Percentiles rank a stretch among this genome's conserved stretches.
Conservation (phyloP, 2,329 filamentous ascomycete genomes). For the Pseudopithomyces chartarum region DNA sequence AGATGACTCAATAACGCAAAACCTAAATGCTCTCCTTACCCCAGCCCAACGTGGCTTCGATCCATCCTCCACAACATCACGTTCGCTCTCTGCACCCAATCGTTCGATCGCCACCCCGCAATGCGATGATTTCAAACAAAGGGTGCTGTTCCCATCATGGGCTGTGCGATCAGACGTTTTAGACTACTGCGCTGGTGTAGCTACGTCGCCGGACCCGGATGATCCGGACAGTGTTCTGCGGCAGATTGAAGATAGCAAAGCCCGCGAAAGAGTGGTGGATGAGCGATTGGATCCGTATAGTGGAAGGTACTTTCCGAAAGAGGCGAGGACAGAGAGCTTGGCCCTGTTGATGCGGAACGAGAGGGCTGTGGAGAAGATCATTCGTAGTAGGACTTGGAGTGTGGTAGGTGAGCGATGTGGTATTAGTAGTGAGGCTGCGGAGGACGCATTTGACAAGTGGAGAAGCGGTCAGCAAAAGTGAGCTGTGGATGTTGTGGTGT, state of each 20-base stretch:
- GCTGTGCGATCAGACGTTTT: slow-evolving; percentile 80
- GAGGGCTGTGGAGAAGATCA: slow-evolving; percentile 75
- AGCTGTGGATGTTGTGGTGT: slow-evolving; percentile 8
- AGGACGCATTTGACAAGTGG: slow-evolving; percentile 43
- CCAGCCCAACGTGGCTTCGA: slow-evolving; percentile 77
- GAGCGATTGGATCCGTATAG: slow-evolving; percentile 94
- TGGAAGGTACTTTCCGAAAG: slow-evolving; percentile 76
- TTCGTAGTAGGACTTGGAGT: slow-evolving; percentile 81
- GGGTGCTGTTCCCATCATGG: slow-evolving; percentile 88
- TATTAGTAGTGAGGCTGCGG: slow-evolving; percentile 54
- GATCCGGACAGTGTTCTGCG: slow-evolving; percentile 77
- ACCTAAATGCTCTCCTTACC: slow-evolving; percentile 85
- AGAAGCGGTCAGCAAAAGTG: slow-evolving; percentile 22
- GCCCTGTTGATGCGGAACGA: slow-evolving; percentile 76
- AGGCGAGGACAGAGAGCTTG: slow-evolving; percentile 80
- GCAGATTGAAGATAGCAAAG: slow-evolving; percentile 71
- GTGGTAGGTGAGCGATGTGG: slow-evolving; percentile 77
- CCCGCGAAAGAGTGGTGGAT: slow-evolving; percentile 76
- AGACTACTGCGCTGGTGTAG: slow-evolving; percentile 87
- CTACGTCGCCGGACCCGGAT: slow-evolving; percentile 82
- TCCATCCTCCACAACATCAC: slow-evolving; percentile 73
- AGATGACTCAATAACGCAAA: slow-evolving; percentile 92
- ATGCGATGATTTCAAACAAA: slow-evolving; percentile 75
- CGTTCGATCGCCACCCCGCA: slow-evolving; percentile 63
- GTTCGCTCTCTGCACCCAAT: slow-evolving; percentile 56